Percentiles rank a stretch among this genome's conserved stretches.
phyloP scores from a whole-genome alignment of 305 asterid genomes.

The Fraxinus floribunda region DNA sequence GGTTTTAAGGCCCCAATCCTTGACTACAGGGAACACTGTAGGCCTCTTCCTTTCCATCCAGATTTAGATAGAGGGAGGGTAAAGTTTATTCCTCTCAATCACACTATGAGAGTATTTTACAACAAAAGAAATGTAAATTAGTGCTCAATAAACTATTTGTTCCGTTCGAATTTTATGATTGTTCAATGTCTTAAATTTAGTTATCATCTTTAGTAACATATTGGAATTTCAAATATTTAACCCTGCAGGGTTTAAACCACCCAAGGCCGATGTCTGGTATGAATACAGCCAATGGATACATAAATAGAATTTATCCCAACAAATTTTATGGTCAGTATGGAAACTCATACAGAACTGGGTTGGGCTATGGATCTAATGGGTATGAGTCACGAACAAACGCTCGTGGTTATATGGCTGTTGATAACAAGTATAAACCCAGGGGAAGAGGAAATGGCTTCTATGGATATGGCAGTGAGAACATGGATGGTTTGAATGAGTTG shows the following conservation, averaged over 20 bases:
- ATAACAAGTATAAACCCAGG: slow-evolving; percentile 59
- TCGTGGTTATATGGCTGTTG: slow-evolving; percentile 57
- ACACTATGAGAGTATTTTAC: background rate
- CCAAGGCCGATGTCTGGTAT: slow-evolving; percentile 48
- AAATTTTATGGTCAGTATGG: slow-evolving; percentile 59
- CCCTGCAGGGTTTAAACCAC: slow-evolving; percentile 47
- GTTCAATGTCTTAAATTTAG: background rate
- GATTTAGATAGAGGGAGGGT: background rate
- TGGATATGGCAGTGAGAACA: slow-evolving; percentile 44
- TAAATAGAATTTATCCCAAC: slow-evolving; percentile 54
- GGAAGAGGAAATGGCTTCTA: slow-evolving; percentile 57
- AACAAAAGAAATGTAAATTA: background rate
- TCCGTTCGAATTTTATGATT: background rate
- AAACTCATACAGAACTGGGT: slow-evolving; percentile 49
- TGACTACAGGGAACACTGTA: background rate
- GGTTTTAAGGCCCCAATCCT: background rate
- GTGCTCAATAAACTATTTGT: background rate
- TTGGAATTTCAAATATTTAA: background rate
- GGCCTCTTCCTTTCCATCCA: background rate
- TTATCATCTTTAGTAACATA: background rate
- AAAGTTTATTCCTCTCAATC: background rate
- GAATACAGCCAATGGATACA: slow-evolving; percentile 46
- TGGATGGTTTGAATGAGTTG: slow-evolving; percentile 71
- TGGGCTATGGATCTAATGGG: slow-evolving; percentile 52
- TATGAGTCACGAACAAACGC: slow-evolving; percentile 45